Conservation (phyloP, 352 stramenopile species). For the Phytophthora colocasiae region DNA sequence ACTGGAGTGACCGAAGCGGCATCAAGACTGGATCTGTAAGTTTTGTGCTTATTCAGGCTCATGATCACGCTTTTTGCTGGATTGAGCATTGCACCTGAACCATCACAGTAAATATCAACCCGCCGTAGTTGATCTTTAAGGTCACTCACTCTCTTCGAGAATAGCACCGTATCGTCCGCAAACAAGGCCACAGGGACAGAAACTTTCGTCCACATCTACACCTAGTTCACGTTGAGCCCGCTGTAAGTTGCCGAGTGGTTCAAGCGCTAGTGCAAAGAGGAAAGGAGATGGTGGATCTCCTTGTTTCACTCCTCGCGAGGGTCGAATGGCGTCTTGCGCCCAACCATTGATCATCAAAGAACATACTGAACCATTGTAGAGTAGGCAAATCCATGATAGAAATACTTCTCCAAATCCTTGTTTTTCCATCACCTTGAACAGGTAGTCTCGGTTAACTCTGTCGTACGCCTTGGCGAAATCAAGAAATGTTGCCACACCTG, state of each 20-base stretch:
- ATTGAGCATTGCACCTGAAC: too few species aligned
- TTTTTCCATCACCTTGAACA: constrained; percentile 5
- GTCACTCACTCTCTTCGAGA: too few species aligned
- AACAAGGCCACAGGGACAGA: too few species aligned
- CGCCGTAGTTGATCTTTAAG: too few species aligned
- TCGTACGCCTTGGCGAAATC: constrained; percentile 16
- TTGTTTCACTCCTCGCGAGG: not conserved
- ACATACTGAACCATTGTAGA: not conserved
- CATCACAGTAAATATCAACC: too few species aligned
- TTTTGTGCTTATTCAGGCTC: not conserved
- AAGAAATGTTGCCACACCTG: not conserved
- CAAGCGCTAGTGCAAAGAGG: too few species aligned
- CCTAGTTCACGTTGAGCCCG: too few species aligned
- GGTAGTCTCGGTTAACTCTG: not conserved
- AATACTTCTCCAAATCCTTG: not conserved
- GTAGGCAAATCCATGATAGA: constrained; percentile 1
- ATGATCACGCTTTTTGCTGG: not conserved
- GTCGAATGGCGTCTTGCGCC: not conserved
- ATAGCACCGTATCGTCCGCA: too few species aligned
- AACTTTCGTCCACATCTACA: too few species aligned
- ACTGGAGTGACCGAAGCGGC: not conserved
- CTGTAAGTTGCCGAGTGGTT: too few species aligned
- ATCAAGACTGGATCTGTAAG: not conserved
- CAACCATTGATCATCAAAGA: not conserved
- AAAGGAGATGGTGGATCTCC: not conserved